Evolutionary conservation across 441 rosid genomes (phyloP).

Genomic region (Omphalea diandra): DNA sequence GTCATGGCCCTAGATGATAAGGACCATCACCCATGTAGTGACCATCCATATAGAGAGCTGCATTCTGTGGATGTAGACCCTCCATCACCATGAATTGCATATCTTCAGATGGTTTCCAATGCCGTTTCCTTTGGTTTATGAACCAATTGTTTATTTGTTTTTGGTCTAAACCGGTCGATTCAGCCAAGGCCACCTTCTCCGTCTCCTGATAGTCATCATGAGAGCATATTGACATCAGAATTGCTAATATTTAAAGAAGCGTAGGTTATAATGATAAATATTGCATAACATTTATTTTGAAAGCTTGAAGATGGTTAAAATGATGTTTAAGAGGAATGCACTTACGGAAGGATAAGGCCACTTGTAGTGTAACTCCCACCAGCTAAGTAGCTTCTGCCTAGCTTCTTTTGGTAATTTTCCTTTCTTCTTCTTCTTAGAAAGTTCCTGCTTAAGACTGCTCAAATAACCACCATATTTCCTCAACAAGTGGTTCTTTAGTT

Average conservation of each 20-base stretch:
- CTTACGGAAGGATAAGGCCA: conserved; percentile 99
- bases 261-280: too few species aligned
- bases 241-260: too few species aligned
- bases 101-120: conserved; percentile 99
- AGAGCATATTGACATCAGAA: background rate
- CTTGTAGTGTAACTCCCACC: conserved; percentile 99
- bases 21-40: conserved; percentile 92
- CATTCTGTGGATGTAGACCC: conserved; percentile 78
- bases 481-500: conserved; percentile 83
- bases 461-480: conserved; percentile 90
- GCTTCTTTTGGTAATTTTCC: conserved; percentile 98
- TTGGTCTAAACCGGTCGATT: conserved; percentile 96
- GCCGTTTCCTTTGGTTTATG: conserved; percentile 95
- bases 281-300: background rate
- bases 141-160: conserved; percentile 98
- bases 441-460: conserved; percentile 92
- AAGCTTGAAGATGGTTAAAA: background rate
- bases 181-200: conserved; percentile 94
- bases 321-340: too few species aligned
- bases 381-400: conserved; percentile 89
- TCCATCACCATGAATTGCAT: conserved; percentile 99
- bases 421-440: conserved; percentile 97
- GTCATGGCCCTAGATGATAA: conserved; percentile 81
- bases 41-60: conserved; percentile 83
- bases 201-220: conserved; percentile 56